Percentiles rank a stretch among this genome's conserved stretches.
phyloP scores from a whole-genome alignment of 441 rosid species.

The Jatropha multifida region DNA sequence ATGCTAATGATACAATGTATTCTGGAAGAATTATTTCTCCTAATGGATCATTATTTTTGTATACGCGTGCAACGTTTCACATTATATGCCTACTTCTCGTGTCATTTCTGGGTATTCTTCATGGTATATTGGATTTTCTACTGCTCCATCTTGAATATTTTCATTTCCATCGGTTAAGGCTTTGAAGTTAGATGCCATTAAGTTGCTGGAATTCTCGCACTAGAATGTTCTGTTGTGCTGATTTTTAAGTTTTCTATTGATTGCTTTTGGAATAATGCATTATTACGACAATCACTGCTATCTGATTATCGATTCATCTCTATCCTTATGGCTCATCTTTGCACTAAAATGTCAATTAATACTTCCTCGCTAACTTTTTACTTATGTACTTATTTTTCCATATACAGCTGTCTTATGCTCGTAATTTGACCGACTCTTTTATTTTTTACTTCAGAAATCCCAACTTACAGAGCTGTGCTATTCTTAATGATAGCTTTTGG shows the following conservation, averaged over 20 bases:
- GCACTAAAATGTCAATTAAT: background rate
- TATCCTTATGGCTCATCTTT: background rate
- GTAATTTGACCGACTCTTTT: background rate
- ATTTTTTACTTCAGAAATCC: constrained; percentile 51
- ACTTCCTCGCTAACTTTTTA: background rate
- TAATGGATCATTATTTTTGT: background rate
- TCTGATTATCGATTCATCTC: constrained; percentile 3
- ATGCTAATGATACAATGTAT: background rate
- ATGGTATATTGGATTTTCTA: background rate
- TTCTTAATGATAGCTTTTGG: constrained; percentile 61
- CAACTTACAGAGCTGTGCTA: constrained; percentile 53
- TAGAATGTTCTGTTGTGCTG: background rate
- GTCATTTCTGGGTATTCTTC: background rate
- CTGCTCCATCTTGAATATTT: background rate
- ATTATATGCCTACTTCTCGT: background rate
- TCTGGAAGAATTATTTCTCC: background rate
- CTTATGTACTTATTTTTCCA: background rate
- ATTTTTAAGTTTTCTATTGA: background rate
- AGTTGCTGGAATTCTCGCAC: background rate
- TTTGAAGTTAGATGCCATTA: background rate
- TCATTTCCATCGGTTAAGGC: background rate
- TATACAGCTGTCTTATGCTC: background rate
- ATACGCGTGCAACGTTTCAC: background rate
- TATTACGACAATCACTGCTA: background rate
- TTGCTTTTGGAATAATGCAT: background rate